These are phyloP conservation scores for Chrysoporthe deuterocubensis DNA, from an alignment of 2,329 filamentous ascomycete species.

Conservation along the genomic window DNA sequence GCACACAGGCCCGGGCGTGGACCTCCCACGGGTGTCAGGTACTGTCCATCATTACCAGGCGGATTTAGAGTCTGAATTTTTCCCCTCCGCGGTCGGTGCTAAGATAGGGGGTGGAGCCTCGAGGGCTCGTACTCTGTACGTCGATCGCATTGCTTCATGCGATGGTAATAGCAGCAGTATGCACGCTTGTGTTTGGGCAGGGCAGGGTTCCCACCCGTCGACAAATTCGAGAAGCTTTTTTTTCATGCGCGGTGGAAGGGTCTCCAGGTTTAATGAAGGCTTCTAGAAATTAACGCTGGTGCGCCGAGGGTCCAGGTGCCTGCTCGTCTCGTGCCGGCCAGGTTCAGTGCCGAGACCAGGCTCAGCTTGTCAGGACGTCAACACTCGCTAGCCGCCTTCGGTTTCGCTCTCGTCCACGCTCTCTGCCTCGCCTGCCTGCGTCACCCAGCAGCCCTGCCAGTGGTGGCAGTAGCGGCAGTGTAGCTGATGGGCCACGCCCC, in stretches of 20 bases:
- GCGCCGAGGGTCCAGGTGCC: neutral
- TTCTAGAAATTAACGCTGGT: neutral
- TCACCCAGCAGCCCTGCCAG: neutral
- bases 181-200: neutral
- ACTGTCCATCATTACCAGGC: neutral
- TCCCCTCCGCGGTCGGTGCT: neutral
- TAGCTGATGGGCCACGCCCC: neutral
- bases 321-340: neutral
- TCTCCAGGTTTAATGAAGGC: neutral
- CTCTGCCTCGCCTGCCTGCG: neutral
- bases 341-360: constrained; percentile 4
- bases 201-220: neutral
- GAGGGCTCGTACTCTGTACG: constrained; percentile 1
- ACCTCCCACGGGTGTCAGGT: neutral
- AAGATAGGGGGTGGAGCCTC: constrained; percentile 12
- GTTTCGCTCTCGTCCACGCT: no score
- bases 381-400: neutral
- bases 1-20: neutral
- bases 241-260: neutral
- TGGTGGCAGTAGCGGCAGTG: neutral
- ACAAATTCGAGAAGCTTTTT: neutral
- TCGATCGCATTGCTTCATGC: neutral
- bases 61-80: neutral
- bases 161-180: no score
- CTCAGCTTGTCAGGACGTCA: neutral